These are phyloP conservation scores for Leishmania martiniquensis DNA, from an alignment of 208 protist genomes.

Conservation along the genomic window DNA sequence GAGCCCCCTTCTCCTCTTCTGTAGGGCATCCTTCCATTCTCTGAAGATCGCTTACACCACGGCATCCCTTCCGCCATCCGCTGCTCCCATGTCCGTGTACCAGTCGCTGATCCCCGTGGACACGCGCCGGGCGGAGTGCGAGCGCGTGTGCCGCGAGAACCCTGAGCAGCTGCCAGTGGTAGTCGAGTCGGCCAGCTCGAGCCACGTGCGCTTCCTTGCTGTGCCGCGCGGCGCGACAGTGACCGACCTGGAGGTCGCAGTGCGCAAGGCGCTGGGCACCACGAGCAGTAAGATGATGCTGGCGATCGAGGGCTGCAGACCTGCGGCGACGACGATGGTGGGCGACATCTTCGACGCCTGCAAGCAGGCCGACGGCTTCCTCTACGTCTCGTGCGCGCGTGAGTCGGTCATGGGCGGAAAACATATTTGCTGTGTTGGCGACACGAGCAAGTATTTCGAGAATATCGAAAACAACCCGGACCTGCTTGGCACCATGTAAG, in stretches of 20 bases:
- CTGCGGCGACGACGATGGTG: constrained; percentile 11
- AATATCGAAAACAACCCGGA: constrained; percentile 27
- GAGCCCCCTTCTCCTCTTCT: too few species aligned
- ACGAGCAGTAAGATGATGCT: constrained; percentile 21
- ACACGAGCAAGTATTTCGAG: constrained; percentile 6
- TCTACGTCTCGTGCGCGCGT: constrained; percentile 13
- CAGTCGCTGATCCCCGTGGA: constrained; percentile 11
- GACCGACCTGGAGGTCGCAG: constrained; percentile 14
- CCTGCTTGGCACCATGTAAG: constrained; percentile 13
- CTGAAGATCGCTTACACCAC: not conserved
- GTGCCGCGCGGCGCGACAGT: constrained; percentile 26
- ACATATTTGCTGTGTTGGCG: constrained; percentile 9
- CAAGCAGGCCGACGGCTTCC: constrained; percentile 22
- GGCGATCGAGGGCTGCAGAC: constrained; percentile 27
- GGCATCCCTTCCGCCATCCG: not conserved
- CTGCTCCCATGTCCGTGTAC: constrained; percentile 11
- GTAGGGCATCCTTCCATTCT: too few species aligned
- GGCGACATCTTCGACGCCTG: constrained; percentile 16
- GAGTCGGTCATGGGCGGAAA: constrained; percentile 4
- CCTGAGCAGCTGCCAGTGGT: constrained; percentile 19
- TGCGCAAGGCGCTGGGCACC: constrained; percentile 7
- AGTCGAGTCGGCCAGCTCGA: constrained; percentile 19
- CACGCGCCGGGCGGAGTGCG: constrained; percentile 17
- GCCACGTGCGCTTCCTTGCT: constrained; percentile 13
- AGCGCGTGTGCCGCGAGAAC: constrained; percentile 22